Percentiles rank a stretch among this genome's conserved stretches.
Conservation (phyloP, 116 monocot species). For the Papilionanthe hybrid region DNA sequence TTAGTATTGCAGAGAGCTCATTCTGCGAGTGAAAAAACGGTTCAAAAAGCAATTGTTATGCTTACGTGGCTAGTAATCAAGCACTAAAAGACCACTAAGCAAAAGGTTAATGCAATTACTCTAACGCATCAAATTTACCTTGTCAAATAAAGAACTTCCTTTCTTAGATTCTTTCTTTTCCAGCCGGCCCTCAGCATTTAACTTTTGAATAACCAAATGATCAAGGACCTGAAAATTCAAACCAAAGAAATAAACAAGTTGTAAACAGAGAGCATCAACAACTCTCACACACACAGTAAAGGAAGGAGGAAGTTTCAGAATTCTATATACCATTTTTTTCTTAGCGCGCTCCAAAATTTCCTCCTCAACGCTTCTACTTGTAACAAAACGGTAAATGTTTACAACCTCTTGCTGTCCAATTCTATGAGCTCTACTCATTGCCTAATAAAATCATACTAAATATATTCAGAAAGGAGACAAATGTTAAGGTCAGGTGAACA, state of each 20-base stretch:
- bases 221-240: conserved; percentile 67
- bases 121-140: conserved; percentile 38
- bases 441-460: conserved; percentile 35
- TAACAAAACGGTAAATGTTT: conserved; percentile 96
- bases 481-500: neutral
- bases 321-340: conserved; percentile 80
- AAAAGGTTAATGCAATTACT: neutral
- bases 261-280: conserved; percentile 8
- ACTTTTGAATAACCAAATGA: conserved; percentile 96
- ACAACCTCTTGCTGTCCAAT: conserved; percentile 98
- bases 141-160: conserved; percentile 91
- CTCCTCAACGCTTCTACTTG: conserved; percentile 97
- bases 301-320: neutral
- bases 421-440: conserved; percentile 98
- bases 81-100: neutral
- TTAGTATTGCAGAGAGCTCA: conserved; percentile 94
- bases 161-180: conserved; percentile 99
- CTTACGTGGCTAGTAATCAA: neutral
- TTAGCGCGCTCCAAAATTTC: conserved; percentile 98
- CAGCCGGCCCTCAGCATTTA: conserved; percentile 95
- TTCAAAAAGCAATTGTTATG: neutral
- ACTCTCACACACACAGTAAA: neutral
- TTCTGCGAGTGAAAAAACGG: conserved; percentile 43
- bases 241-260: conserved; percentile 1
- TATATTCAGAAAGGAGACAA: neutral